Conservation (phyloP, 805 yeast species). For the Blastobotrys mokoenaii region DNA sequence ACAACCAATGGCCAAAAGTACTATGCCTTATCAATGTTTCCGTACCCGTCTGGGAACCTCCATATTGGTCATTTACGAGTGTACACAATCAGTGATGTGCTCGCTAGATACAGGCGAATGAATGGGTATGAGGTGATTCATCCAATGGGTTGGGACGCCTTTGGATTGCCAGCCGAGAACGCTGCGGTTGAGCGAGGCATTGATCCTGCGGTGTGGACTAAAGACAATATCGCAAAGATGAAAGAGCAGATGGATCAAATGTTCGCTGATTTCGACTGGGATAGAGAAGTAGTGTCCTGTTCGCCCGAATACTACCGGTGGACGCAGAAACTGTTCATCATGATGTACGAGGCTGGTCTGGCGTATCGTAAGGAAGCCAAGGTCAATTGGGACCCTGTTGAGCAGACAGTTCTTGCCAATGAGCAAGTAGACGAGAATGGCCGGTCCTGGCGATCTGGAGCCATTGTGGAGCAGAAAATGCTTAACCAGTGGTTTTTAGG, state of each 20-base stretch:
- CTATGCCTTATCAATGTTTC: conserved; percentile 82
- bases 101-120: conserved; percentile 70
- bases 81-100: conserved; percentile 79
- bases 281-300: conserved; percentile 79
- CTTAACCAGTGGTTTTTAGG: conserved; percentile 92
- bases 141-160: conserved; percentile 99
- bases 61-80: conserved; percentile 95
- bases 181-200: conserved; percentile 86
- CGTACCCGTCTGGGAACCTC: conserved; percentile 88
- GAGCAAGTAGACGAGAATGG: conserved; percentile 94
- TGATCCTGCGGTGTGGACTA: conserved; percentile 80
- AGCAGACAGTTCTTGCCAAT: conserved; percentile 87
- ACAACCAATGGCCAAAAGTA: conserved; percentile 23
- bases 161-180: conserved; percentile 96
- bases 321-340: conserved; percentile 80
- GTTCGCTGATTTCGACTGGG: conserved; percentile 92
- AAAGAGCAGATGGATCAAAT: conserved; percentile 68
- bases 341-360: conserved; percentile 63
- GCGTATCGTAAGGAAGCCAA: conserved; percentile 84
- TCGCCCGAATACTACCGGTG: conserved; percentile 81
- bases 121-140: conserved; percentile 75
- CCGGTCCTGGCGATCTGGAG: conserved; percentile 95
- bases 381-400: conserved; percentile 97
- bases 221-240: conserved; percentile 73
- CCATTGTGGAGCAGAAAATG: conserved; percentile 72